Base-by-base conservation (phyloP, 164 flowering plant genomes). In the Vitis rupestris region DNA sequence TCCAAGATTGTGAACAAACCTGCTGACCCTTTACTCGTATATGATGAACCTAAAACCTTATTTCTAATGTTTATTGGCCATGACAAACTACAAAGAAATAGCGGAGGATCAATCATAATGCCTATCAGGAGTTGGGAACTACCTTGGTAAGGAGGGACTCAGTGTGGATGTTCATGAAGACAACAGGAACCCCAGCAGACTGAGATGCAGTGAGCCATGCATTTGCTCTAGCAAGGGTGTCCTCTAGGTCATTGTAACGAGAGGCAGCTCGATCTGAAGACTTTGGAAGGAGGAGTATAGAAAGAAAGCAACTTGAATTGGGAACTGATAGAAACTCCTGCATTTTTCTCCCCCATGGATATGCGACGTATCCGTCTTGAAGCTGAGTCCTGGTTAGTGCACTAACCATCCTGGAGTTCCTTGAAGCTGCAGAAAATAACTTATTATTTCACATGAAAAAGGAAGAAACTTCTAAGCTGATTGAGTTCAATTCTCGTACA, bases 101-200 rank as follows among this genome's bases (percentile, higher is more conserved):
- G 37, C 6, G 37, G 37, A 31, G 37, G 37, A 31, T 1, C 6
- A 5, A 31, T 31, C 37, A 31, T 31, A 31, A 31, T 5, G 37
- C 6, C 6, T 5, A 52, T n/a, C n/a, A 9, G 27, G 19, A n/a
- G 13, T 66, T n/a, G 30, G 29, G 47, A 55, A 52, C 19, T 82
- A 92, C 98, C 97, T 92, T 94, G 57, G 99, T 94, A 50, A 94
- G 97, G n/a, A 94, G 83, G 56, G 99, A 86, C 72, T 94, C 99
- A 0, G 97, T 92, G 70, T 94, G 99, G 65, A 94, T 81, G 68
- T 86, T 94, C 86, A 87, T 85, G 77, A 92, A 89, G 29, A 83
- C 88, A 27, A 92, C 70, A 27, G 99, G 94, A 11, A 87, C 91
- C 13, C 99, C 99, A n/a, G 88, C 76, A 12, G 85, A 87, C 66